Conservation (phyloP, 441 rosid species). For the Populus hybrid region DNA sequence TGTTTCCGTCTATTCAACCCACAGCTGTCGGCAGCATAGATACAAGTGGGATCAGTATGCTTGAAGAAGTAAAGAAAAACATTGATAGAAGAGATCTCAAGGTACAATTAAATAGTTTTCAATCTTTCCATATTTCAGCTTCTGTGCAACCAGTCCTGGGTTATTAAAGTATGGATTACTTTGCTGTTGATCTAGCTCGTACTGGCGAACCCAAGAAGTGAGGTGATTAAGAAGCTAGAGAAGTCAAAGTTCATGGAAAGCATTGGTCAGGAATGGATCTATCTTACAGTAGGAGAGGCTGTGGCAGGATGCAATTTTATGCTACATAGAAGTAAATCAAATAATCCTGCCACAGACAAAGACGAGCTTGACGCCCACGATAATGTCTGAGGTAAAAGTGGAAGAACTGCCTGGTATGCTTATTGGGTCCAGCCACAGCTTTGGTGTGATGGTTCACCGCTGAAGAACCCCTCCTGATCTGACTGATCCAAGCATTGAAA, state of each 20-base stretch:
- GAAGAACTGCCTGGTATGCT: neutral
- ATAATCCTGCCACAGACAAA: slow-evolving; percentile 3
- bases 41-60: slow-evolving; percentile 92
- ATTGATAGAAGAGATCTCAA: slow-evolving; percentile 57
- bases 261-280: slow-evolving; percentile 76
- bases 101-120: slow-evolving; percentile 33
- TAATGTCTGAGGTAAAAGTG: slow-evolving; percentile 28
- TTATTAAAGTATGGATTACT: neutral
- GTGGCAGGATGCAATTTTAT: slow-evolving; percentile 68
- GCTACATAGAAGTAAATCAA: slow-evolving; percentile 37
- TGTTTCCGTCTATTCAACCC: neutral
- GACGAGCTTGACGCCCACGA: slow-evolving; percentile 24
- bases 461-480: neutral
- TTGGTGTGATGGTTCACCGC: neutral
- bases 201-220: slow-evolving; percentile 85
- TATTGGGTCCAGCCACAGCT: neutral
- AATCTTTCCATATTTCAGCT: neutral
- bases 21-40: slow-evolving; percentile 89
- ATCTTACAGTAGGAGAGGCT: slow-evolving; percentile 82
- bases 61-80: slow-evolving; percentile 65
- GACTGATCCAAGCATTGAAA: neutral
- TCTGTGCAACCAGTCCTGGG: neutral
- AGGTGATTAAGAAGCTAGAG: slow-evolving; percentile 84
- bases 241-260: slow-evolving; percentile 60
- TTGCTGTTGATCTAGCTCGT: slow-evolving; percentile 44